Conservation (phyloP, 1,139 yeast species). For the Taphrina deformans region DNA sequence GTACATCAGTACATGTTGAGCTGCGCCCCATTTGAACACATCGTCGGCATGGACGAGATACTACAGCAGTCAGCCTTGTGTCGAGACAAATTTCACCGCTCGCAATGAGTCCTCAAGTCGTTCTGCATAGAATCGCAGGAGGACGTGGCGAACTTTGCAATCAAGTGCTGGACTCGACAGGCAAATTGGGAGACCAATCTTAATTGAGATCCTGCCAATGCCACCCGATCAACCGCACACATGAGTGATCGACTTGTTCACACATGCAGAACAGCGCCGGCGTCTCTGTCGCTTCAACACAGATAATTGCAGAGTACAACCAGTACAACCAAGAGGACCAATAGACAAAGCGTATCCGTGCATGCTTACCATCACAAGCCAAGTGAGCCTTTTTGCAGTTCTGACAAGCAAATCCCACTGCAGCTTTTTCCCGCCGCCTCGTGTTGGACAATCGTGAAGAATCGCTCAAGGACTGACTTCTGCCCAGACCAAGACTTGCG, state of each 20-base stretch:
- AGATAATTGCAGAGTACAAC: no score
- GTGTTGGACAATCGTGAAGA: slow-evolving; percentile 8
- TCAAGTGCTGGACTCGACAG: no score
- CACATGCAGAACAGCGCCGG: no score
- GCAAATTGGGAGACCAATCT: no score
- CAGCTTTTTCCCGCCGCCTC: slow-evolving; percentile 33
- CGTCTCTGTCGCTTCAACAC: no score
- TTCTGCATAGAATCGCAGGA: neutral
- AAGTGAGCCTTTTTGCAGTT: slow-evolving; percentile 38
- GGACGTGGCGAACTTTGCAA: no score
- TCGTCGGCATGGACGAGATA: slow-evolving; percentile 37
- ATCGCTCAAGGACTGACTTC: slow-evolving; percentile 2
- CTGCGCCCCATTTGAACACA: slow-evolving; percentile 36
- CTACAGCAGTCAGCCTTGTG: slow-evolving; percentile 6
- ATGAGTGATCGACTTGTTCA: no score
- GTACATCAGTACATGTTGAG: slow-evolving; percentile 37
- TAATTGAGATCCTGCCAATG: no score
- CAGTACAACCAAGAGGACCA: no score
- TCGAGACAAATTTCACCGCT: neutral
- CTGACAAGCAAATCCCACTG: slow-evolving; percentile 37
- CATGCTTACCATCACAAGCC: slow-evolving; percentile 37
- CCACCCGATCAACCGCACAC: no score
- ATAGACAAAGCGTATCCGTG: no score
- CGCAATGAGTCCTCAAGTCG: neutral
- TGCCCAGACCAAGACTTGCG: neutral